Evolutionary conservation across 2,329 filamentous ascomycete species (phyloP), one percentile per base, ranked within the genome.

Genomic region (Fusarium luffae): DNA sequence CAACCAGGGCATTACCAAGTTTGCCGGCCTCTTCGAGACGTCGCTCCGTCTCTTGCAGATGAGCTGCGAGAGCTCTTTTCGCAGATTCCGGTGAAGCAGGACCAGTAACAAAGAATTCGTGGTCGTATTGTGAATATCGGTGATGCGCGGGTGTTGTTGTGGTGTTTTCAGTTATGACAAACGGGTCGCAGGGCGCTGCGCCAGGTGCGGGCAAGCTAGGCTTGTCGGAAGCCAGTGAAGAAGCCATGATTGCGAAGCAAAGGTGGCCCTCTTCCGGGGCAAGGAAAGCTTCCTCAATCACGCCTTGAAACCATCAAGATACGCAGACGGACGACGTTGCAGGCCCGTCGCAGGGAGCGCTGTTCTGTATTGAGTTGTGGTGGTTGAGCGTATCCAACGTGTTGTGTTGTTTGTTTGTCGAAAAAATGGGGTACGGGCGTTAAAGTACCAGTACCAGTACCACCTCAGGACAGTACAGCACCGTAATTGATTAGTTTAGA

Each of bases 21-120:
- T 92, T 94, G 28, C 93, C 96, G 8, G 95, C 93, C 78, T 98
- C 94, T 76, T 97, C 92, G 68, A 99, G 90, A 62, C 95, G 89
- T 63, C 94, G 91, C 75, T 97, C 93, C 2, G 95, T 98, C 80
- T 99, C 96, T 68, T 92, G 90, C 49, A 99, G 86, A 81, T 98
- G 96, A 54, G 94, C 93, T 80, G 97, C 92, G 46, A 99, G 85
- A 46, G 94, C 94, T 71, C 92, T 91, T 81, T 93, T 97, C 42
- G 94, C 93, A 77, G 98, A 94, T 58, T 90, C 89, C 12, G 95
- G 93, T 28, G 92, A 83, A 57, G 82, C 84, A n/a, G 93, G 88
- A 71, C 92, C 92, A 23, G 95, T 84, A 40, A 90, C 90, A 78
- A 97, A 94, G 28, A 93, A 83, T 54, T 95, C 90, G 50, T 89